Conservation (phyloP, 2,329 filamentous ascomycete species). For the Pseudocercospora eumusae region DNA sequence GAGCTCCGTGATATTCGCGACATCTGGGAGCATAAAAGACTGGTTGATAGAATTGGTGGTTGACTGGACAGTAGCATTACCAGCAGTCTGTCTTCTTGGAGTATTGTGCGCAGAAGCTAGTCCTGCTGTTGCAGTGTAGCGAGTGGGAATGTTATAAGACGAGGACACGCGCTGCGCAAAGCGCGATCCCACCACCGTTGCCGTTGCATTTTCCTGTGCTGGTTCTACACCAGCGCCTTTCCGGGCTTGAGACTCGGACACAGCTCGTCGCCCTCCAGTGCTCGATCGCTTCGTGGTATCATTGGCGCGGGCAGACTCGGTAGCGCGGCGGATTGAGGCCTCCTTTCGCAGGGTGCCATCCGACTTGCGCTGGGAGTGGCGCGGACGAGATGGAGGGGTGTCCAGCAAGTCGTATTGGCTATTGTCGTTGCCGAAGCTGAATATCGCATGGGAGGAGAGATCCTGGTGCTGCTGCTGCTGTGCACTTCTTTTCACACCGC, state of each 20-base stretch:
- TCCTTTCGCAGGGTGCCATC: slow-evolving; percentile 47
- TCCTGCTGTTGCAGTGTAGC: slow-evolving; percentile 25
- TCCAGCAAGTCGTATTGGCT: slow-evolving; percentile 49
- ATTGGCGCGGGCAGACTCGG: slow-evolving; percentile 41
- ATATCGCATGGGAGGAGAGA: slow-evolving; percentile 54
- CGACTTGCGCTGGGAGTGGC: slow-evolving; percentile 36
- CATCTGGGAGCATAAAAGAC: slow-evolving; percentile 63
- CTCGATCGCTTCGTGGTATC: slow-evolving; percentile 37
- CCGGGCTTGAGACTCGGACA: slow-evolving; percentile 59
- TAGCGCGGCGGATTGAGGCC: slow-evolving; percentile 50
- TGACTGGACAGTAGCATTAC: slow-evolving; percentile 41
- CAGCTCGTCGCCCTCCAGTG: slow-evolving; percentile 43
- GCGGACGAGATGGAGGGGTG: slow-evolving; percentile 44
- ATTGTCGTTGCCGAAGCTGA: slow-evolving; percentile 52
- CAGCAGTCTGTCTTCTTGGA: slow-evolving; percentile 32
- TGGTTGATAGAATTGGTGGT: slow-evolving; percentile 54
- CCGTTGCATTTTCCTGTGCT: slow-evolving; percentile 42
- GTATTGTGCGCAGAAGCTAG: slow-evolving; percentile 25
- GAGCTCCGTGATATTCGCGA: slow-evolving; percentile 63
- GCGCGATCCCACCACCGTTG: slow-evolving; percentile 55
- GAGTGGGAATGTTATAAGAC: slow-evolving; percentile 24
- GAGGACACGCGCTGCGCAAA: slow-evolving; percentile 44
- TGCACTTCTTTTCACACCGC: slow-evolving; percentile 49
- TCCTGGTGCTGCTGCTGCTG: slow-evolving; percentile 45
- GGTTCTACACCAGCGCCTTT: slow-evolving; percentile 57